phyloP scores from a whole-genome alignment of 176 grass and related monocot species.

The Alloteropsis semialata region DNA sequence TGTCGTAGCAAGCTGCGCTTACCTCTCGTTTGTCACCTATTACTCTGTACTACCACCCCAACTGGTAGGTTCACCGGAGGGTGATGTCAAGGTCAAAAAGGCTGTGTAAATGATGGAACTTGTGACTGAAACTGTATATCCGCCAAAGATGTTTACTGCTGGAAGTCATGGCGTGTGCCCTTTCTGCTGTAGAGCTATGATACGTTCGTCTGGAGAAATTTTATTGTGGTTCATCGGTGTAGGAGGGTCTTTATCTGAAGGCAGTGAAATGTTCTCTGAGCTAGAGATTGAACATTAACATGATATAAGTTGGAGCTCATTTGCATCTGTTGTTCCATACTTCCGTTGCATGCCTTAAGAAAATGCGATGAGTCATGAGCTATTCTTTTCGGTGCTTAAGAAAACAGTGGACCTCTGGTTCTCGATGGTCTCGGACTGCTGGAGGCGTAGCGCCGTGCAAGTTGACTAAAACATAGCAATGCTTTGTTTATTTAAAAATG shows the following conservation, averaged over 20 bases:
- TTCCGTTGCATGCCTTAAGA: too few relatives aligned
- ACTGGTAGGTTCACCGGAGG: conserved; percentile 35
- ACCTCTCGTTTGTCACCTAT: conserved; percentile 67
- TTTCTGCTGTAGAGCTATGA: background rate
- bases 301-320: background rate
- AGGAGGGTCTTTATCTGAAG: background rate
- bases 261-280: background rate
- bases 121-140: conserved; percentile 1
- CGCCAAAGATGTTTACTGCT: conserved; percentile 20
- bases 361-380: background rate
- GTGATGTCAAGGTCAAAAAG: conserved; percentile 36
- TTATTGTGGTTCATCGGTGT: background rate
- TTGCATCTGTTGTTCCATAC: background rate
- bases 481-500: too few relatives aligned
- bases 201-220: background rate
- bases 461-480: background rate
- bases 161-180: background rate
- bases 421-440: background rate
- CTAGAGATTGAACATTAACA: background rate
- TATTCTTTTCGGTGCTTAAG: background rate
- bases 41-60: conserved; percentile 58
- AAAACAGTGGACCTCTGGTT: background rate
- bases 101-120: conserved; percentile 1
- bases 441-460: background rate
- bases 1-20: conserved; percentile 57